A percentile compares a stretch with the other conserved stretches of the same genome.
Conservation (phyloP, 2,329 filamentous ascomycete genomes). For the Sphaerulina musiva region DNA sequence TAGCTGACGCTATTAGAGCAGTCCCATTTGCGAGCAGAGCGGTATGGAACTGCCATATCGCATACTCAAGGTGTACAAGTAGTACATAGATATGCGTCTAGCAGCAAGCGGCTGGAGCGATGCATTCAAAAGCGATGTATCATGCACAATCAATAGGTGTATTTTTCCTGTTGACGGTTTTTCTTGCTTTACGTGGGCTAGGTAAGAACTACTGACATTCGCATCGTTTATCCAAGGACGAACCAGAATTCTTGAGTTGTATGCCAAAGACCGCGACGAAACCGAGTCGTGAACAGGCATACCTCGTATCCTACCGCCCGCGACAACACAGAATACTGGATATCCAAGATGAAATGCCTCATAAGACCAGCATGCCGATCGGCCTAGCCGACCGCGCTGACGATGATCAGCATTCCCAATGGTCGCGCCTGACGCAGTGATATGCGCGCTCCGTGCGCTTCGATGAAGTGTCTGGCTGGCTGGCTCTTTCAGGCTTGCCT, state of each 20-base stretch:
- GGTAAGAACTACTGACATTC: no score
- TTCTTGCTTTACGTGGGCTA: background rate
- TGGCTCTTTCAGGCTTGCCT: background rate
- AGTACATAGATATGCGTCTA: background rate
- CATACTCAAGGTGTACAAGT: background rate
- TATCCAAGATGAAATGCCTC: no score
- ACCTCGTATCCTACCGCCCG: no score
- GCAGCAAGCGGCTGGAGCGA: background rate
- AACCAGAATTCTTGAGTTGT: background rate
- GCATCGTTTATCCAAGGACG: no score
- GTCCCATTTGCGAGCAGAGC: no score
- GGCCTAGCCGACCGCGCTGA: background rate
- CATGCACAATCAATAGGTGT: background rate
- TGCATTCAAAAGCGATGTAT: background rate
- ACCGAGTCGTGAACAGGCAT: background rate
- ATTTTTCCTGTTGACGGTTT: background rate
- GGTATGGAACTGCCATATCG: background rate
- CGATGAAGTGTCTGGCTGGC: background rate
- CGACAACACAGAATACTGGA: background rate
- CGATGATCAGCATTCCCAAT: background rate
- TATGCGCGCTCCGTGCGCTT: background rate
- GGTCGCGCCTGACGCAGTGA: background rate
- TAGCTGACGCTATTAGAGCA: no score
- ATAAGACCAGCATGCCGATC: no score
- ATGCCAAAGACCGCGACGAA: background rate